phyloP scores from a whole-genome alignment of 768 basidiomycete genomes.

The Coprinopsis strossmayeri region DNA sequence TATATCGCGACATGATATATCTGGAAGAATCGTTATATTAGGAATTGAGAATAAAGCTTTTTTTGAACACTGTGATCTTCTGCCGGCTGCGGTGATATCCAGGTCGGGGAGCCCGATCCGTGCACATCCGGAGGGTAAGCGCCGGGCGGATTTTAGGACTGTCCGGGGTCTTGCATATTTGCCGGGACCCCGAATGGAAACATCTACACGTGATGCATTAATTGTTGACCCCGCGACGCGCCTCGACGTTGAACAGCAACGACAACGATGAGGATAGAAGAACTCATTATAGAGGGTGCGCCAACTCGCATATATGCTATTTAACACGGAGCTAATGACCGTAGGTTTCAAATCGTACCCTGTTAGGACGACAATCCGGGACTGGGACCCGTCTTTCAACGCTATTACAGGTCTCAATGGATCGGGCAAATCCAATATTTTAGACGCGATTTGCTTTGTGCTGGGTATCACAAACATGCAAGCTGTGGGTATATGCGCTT shows the following conservation, averaged over 20 bases:
- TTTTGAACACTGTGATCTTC: no score
- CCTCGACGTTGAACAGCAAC: background rate
- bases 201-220: constrained; percentile 1
- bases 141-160: background rate
- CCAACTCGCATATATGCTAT: background rate
- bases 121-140: no score
- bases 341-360: constrained; percentile 97
- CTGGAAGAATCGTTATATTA: no score
- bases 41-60: no score
- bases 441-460: constrained; percentile 99
- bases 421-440: constrained; percentile 97
- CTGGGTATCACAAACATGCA: constrained; percentile 96
- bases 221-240: constrained; percentile 5
- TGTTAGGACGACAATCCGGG: constrained; percentile 89
- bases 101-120: no score
- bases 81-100: no score
- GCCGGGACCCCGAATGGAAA: no score
- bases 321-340: background rate
- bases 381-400: constrained; percentile 98
- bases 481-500: constrained; percentile 43
- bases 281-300: constrained; percentile 87
- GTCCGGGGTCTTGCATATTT: no score
- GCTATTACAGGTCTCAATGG: constrained; percentile 96
- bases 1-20: no score
- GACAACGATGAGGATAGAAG: constrained; percentile 80